Conservation (phyloP, 495 filamentous ascomycete species). For the Immersiella caudata region DNA sequence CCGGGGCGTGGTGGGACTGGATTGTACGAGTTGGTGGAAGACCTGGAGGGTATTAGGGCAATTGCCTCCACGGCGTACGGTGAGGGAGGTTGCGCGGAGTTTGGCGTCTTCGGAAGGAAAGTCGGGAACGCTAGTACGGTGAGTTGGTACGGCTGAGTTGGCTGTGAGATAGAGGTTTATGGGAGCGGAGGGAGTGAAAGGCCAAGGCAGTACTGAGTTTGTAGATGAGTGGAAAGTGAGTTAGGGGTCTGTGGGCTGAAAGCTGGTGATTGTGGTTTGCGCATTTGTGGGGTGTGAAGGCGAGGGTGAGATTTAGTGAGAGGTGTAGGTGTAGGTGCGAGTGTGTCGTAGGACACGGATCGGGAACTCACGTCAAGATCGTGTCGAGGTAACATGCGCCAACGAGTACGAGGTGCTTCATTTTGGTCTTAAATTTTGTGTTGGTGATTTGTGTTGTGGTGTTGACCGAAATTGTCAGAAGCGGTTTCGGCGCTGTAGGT, state of each 20-base stretch:
- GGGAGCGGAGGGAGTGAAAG: background rate
- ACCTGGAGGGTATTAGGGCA: slow-evolving; percentile 72
- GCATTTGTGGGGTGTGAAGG: too few species aligned
- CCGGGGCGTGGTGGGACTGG: slow-evolving; percentile 26
- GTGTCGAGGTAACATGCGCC: slow-evolving; percentile 60
- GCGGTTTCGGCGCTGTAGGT: background rate
- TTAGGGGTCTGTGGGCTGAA: background rate
- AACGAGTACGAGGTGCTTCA: slow-evolving; percentile 58
- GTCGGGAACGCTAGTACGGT: slow-evolving; percentile 56
- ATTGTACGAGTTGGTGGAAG: slow-evolving; percentile 56
- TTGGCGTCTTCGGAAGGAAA: slow-evolving; percentile 74
- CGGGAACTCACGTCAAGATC: slow-evolving; percentile 3
- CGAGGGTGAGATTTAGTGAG: too few species aligned
- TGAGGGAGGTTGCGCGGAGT: slow-evolving; percentile 62
- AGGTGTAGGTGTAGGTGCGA: background rate
- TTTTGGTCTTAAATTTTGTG: slow-evolving; percentile 1
- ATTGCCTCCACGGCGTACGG: slow-evolving; percentile 70
- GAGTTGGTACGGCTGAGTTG: background rate
- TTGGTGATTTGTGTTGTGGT: background rate
- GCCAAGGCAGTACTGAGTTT: too few species aligned
- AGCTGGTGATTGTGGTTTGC: too few species aligned
- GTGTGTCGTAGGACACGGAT: background rate
- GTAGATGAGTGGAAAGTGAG: too few species aligned
- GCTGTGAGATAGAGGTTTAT: background rate
- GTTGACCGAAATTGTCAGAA: background rate